Percentiles rank a stretch among this genome's conserved stretches.
Evolutionary conservation across 352 stramenopile genomes (phyloP).

Genomic region (Pythium phragmiticola): DNA sequence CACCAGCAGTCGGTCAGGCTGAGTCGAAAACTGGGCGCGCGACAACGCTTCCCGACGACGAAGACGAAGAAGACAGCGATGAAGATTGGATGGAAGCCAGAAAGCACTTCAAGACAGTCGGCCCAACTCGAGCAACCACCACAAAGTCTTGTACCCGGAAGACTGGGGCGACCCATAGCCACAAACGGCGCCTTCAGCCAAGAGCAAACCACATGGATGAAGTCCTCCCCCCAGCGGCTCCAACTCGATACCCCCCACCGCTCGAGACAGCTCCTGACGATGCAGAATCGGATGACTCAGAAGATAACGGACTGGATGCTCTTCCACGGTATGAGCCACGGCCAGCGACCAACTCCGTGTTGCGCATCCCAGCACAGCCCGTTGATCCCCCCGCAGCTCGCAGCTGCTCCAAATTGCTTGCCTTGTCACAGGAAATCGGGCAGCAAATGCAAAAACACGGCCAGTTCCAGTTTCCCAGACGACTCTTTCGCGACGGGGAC

Average conservation of each 20-base stretch:
- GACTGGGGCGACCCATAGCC: not conserved
- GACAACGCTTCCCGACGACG: not conserved
- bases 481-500: constrained; percentile 25
- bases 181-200: constrained; percentile 16
- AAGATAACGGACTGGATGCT: constrained; percentile 25
- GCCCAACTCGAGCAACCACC: not conserved
- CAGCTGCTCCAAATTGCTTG: constrained; percentile 18
- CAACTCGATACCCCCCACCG: constrained; percentile 15
- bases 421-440: constrained; percentile 32
- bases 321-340: constrained; percentile 12
- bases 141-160: not conserved
- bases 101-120: constrained; percentile 11
- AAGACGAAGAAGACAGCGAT: constrained; percentile 13
- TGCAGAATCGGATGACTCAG: constrained; percentile 28
- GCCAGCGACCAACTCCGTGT: not conserved
- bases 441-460: constrained; percentile 28
- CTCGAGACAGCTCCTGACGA: not conserved
- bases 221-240: constrained; percentile 19
- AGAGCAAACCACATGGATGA: constrained; percentile 15
- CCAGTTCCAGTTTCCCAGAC: constrained; percentile 39
- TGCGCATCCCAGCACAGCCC: not conserved
- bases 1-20: not conserved
- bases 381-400: not conserved
- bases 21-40: not conserved
- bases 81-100: constrained; percentile 19